A percentile compares a stretch with the other conserved stretches of the same genome.
Conservation (phyloP, 2,329 filamentous ascomycete species). For the Epichloe bromicola region DNA sequence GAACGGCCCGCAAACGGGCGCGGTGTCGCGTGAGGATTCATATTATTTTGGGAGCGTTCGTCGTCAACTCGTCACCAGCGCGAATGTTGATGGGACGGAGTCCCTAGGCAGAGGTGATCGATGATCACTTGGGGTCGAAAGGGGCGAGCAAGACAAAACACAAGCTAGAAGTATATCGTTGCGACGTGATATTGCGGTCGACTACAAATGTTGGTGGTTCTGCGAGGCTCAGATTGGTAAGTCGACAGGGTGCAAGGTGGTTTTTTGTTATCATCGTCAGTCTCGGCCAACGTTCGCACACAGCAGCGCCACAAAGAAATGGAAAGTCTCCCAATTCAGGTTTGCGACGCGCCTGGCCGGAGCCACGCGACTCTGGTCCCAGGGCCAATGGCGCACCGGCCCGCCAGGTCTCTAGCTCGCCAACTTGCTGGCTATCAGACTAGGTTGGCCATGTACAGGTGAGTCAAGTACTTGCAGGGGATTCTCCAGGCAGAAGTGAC, state of each 20-base stretch:
- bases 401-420: too few relatives aligned
- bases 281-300: background rate
- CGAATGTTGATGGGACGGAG: background rate
- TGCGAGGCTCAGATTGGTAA: background rate
- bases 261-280: background rate
- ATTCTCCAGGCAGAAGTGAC: constrained; percentile 17
- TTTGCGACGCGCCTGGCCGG: constrained; percentile 13
- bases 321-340: background rate
- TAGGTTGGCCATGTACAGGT: constrained; percentile 9
- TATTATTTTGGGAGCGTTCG: constrained; percentile 5
- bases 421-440: too few relatives aligned
- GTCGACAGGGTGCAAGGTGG: background rate
- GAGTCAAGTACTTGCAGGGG: constrained; percentile 14
- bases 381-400: background rate
- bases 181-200: background rate
- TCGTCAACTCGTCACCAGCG: background rate
- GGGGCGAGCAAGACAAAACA: background rate
- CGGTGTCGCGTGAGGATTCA: constrained; percentile 27
- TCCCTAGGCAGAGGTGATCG: too few relatives aligned
- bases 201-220: background rate
- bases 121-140: background rate
- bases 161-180: background rate
- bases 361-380: background rate
- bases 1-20: constrained; percentile 24
- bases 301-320: background rate